phyloP scores from a whole-genome alignment of 768 basidiomycete species.

The Lyophyllum semitale region DNA sequence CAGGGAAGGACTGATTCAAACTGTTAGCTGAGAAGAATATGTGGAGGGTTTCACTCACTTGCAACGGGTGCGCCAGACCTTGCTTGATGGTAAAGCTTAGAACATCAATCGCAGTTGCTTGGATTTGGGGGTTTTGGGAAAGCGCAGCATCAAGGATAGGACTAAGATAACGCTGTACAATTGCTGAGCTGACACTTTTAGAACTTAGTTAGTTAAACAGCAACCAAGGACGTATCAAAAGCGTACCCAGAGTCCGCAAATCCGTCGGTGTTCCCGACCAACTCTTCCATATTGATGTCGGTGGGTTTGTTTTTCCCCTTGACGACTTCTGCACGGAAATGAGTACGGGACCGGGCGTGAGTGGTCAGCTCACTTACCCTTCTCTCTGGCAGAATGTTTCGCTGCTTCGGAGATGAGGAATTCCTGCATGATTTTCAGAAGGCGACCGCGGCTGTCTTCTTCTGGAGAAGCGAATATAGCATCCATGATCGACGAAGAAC shows the following conservation, averaged over 20 bases:
- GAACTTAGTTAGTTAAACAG: not conserved
- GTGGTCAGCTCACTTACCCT: conserved; percentile 44
- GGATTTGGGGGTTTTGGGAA: conserved; percentile 68
- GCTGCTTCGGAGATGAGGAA: conserved; percentile 83
- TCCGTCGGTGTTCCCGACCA: conserved; percentile 93
- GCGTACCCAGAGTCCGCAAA: conserved; percentile 96
- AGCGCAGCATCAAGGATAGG: conserved; percentile 82
- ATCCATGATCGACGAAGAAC: conserved; percentile 87
- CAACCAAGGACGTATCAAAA: not conserved
- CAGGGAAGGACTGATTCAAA: conserved; percentile 73
- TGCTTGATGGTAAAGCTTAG: conserved; percentile 92
- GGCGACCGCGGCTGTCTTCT: conserved; percentile 67
- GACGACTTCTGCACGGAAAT: conserved; percentile 32
- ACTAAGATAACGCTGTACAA: conserved; percentile 89
- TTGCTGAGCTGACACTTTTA: conserved; percentile 85
- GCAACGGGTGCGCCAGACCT: conserved; percentile 92
- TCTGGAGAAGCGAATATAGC: conserved; percentile 77
- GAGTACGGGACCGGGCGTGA: not conserved
- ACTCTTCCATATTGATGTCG: conserved; percentile 86
- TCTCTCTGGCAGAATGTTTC: conserved; percentile 74
- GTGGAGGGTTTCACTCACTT: conserved; percentile 44
- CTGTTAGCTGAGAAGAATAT: not conserved
- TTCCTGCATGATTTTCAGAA: conserved; percentile 89
- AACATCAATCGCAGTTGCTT: conserved; percentile 86
- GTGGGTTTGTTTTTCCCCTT: conserved; percentile 46